Percentiles rank a stretch among this genome's conserved stretches.
Conservation (phyloP, 2,329 filamentous ascomycete genomes). For the Colletotrichum sp. region DNA sequence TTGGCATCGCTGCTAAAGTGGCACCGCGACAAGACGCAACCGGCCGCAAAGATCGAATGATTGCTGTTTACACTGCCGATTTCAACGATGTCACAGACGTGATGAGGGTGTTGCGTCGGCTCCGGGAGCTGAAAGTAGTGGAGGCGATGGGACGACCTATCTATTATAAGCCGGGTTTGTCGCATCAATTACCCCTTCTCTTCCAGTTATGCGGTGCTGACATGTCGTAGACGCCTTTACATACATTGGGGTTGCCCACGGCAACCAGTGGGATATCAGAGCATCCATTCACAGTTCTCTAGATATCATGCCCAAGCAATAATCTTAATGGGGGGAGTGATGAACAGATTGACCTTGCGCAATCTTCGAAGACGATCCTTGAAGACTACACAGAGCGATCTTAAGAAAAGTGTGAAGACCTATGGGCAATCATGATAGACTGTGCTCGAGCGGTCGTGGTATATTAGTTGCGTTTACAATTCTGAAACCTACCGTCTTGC, state of each 20-base stretch:
- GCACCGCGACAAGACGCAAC: conserved; percentile 57
- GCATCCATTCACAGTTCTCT: conserved; percentile 61
- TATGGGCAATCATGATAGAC: neutral
- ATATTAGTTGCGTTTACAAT: neutral
- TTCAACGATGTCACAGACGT: conserved; percentile 75
- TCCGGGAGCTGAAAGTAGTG: conserved; percentile 69
- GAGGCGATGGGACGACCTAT: conserved; percentile 54
- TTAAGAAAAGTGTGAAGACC: neutral
- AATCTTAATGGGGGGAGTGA: neutral
- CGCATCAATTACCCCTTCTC: neutral
- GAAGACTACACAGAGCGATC: neutral
- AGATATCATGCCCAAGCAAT: conserved; percentile 36
- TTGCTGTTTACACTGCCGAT: conserved; percentile 81
- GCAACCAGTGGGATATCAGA: conserved; percentile 67
- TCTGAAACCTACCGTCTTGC: neutral
- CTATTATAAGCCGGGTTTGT: conserved; percentile 77
- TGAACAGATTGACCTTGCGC: neutral
- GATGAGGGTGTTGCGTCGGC: conserved; percentile 65
- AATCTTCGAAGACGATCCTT: neutral
- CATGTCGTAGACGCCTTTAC: conserved; percentile 66
- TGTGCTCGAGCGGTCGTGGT: neutral
- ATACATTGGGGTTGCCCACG: conserved; percentile 64
- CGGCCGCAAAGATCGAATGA: conserved; percentile 57
- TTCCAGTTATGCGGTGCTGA: conserved; percentile 35
- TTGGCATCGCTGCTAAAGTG: conserved; percentile 78